phyloP scores from a whole-genome alignment of 2,329 filamentous ascomycete species.

The Paraphaeosphaeria minitans region DNA sequence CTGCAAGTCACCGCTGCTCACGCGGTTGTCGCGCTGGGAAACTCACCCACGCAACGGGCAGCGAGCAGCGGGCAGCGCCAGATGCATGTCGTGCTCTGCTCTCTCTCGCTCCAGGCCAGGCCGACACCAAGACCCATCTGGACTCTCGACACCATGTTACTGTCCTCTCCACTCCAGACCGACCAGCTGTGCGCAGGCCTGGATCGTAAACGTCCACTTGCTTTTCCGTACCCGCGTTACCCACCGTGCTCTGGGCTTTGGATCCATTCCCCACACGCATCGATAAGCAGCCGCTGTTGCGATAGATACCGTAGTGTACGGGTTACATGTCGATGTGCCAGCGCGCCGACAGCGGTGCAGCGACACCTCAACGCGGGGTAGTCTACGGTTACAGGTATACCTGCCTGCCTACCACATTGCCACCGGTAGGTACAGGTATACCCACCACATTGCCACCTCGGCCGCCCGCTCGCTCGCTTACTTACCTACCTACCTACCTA shows the following conservation, averaged over 20 bases:
- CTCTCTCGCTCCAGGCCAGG: conserved; percentile 6
- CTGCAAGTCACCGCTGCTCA: not conserved
- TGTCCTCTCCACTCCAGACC: not conserved
- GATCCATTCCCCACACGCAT: conserved; percentile 3
- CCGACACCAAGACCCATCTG: conserved; percentile 9
- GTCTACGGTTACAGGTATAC: no score
- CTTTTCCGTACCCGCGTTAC: conserved; percentile 5
- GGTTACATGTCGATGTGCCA: conserved; percentile 8
- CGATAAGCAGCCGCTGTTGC: conserved; percentile 3
- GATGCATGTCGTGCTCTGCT: not conserved
- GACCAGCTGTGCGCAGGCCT: not conserved
- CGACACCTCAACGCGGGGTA: conserved; percentile 7
- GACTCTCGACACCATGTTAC: not conserved
- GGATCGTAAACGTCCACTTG: not conserved
- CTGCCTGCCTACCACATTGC: no score
- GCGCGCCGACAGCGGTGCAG: conserved; percentile 5
- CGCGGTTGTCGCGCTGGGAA: conserved; percentile 4
- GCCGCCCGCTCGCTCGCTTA: conserved; percentile 1
- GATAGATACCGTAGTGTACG: no score
- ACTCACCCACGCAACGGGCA: not conserved
- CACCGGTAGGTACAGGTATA: no score
- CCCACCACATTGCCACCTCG: no score
- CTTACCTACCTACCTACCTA: no score
- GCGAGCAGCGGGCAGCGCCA: not conserved
- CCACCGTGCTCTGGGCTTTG: conserved; percentile 3